Base-by-base conservation (phyloP, 306 rosid species). In the Vicia faba region DNA sequence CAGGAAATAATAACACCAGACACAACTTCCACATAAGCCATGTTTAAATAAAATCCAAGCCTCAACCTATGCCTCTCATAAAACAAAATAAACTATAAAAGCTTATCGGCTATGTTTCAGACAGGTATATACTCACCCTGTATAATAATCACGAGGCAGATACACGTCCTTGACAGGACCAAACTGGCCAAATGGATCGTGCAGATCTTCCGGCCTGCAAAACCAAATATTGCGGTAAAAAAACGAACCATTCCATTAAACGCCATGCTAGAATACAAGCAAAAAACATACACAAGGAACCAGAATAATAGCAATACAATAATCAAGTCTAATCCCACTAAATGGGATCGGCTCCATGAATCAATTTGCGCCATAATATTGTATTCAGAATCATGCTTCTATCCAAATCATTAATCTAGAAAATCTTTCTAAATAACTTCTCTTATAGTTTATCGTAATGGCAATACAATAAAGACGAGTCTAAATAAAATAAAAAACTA, bases 151-250 rank as follows among this genome's bases (percentile, higher is more conserved):
- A 68, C 83, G 87, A 20, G 97, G 96, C 84, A 92, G 70, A 50
- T 92, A 92, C 44, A 89, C 51, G 46, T 92, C 96, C 86, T 89
- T 92, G 28, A 92, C 85, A 19, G 84, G 87, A 53, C 95, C 97
- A 70, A 87, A 89, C 61, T 73, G 87, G 68, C 85, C 72, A 76
- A 91, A 91, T 66, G 88, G 91, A 29, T 77, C 79, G 2, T 80
- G 90, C 2, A 92, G 72, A 73, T 89, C 96, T 64, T 88, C 87
- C 0, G 81, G 38, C 88, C 97, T 88, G 84, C 72, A 84, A 72
- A 72, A 64, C 15, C 64, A 71, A 31, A 43, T 0, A 49, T 1
- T 7, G 2, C 18, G 25, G 29, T 25, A 57, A 62, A 61, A 62
- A 73, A 12, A 20, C 23, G 36, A 61, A 11, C 20, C 16, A 39